Conservation (phyloP, 345 rosid genomes). For the Lumnitzera littorea region DNA sequence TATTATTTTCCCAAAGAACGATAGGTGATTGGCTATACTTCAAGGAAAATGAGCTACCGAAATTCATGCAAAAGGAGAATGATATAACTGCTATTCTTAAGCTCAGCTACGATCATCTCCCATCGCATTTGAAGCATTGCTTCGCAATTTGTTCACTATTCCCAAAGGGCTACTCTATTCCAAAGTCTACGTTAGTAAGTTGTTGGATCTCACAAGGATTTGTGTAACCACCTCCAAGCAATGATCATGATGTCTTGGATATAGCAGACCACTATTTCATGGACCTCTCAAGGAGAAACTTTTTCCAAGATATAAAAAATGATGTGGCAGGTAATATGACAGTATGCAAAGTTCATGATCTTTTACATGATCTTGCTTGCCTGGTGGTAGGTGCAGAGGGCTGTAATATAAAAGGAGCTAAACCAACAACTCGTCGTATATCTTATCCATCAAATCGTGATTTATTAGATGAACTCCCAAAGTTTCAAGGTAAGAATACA, state of each 20-base stretch:
- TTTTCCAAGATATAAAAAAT: slow-evolving; percentile 5
- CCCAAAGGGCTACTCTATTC: slow-evolving; percentile 11
- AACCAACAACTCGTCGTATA: background rate
- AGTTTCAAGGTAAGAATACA: no score
- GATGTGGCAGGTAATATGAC: background rate
- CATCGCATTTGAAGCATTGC: slow-evolving; percentile 17
- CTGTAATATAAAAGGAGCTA: accelerated
- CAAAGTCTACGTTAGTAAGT: background rate
- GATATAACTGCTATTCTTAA: background rate
- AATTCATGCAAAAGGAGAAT: background rate
- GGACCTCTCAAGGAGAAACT: slow-evolving; percentile 6
- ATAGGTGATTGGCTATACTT: slow-evolving; percentile 6
- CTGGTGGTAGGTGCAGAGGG: slow-evolving; percentile 7
- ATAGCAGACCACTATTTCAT: slow-evolving; percentile 7
- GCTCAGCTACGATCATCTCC: slow-evolving; percentile 18
- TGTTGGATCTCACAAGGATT: slow-evolving; percentile 21
- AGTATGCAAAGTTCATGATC: slow-evolving; percentile 18
- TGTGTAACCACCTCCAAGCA: background rate
- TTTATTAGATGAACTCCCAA: background rate
- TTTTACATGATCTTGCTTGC: slow-evolving; percentile 20
- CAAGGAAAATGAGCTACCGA: slow-evolving; percentile 9
- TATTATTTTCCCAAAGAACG: background rate
- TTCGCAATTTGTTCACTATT: slow-evolving; percentile 17
- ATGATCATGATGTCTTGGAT: background rate
- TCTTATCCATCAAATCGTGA: background rate